Base-by-base conservation (phyloP, 2,329 filamentous ascomycete species). In the Aspergillus intermedius region DNA sequence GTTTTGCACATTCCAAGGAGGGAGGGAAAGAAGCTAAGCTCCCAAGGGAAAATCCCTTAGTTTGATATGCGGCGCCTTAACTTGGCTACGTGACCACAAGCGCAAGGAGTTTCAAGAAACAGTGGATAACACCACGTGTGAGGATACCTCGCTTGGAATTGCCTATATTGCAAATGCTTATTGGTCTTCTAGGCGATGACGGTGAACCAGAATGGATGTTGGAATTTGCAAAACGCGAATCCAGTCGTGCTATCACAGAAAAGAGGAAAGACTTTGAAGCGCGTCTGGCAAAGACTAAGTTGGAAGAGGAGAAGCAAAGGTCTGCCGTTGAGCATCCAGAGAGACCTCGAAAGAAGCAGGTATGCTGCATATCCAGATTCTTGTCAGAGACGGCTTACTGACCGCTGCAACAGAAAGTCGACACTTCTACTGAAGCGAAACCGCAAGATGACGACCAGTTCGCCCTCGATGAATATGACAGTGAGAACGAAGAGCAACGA, bases 11-110 rank as follows among this genome's bases (percentile, higher is more conserved):
- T 13, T 19, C 39, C 39, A 41, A 21, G 39, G 9, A 10, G 12
- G 3, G 7, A 2, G 4, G 9, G 9, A 7, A 22, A 23, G 17
- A 35, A 25, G 22, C 50, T 52, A 47, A 53, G 44, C 10, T 44
- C 48, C 43, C 9, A 54, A 87, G 77, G 91, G 91, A 41, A 96
- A 96, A 77, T 95, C 91, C 1, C 71, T 96, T 41, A 95, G 91
- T 55, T 76, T 96, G 23, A 93, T 96, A 54, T 96, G 91, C 64
- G 87, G 86, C 37, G 84, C 90, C 5, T 68, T 96, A 60, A 95
- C 90, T 2, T 96, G 91, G 91, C 76, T 96, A n/a, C 84, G 91
- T 43, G 81, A 88, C 49, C 81, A 91, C 69, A 91, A 94, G 65
- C 74, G 82, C 68, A 65, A 74, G 60, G 57, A 66, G 52, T 69